Percentiles rank a stretch among this genome's conserved stretches.
phyloP scores from a whole-genome alignment of 306 rosid genomes.

The Hippophae gyantsensis region DNA sequence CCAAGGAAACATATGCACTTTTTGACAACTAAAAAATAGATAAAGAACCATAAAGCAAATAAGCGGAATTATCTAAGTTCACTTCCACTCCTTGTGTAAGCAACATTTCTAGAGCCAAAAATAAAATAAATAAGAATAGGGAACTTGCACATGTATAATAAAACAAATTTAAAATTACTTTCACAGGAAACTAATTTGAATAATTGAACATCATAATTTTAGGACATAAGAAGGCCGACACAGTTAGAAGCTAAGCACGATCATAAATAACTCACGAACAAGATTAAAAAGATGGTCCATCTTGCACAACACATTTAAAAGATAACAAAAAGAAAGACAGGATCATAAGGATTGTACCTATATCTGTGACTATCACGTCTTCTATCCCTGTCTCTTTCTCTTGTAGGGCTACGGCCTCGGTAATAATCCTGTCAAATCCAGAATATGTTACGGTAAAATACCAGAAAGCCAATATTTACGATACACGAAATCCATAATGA shows the following conservation, averaged over 20 bases:
- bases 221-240: too few relatives aligned
- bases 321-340: conserved; percentile 4
- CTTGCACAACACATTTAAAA: background rate
- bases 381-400: conserved; percentile 86
- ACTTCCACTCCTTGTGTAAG: background rate
- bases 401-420: conserved; percentile 79
- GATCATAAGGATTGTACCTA: conserved; percentile 37
- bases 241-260: too few relatives aligned
- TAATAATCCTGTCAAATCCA: conserved; percentile 43
- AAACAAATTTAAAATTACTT: too few relatives aligned
- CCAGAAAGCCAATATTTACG: conserved; percentile 10
- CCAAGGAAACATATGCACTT: background rate
- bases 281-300: background rate
- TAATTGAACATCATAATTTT: too few relatives aligned
- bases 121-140: too few relatives aligned
- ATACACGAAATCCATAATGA: background rate
- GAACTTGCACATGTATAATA: too few relatives aligned
- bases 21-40: background rate
- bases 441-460: background rate
- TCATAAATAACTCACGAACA: too few relatives aligned
- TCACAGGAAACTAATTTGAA: too few relatives aligned
- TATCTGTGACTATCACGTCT: conserved; percentile 84
- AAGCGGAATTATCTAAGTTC: background rate
- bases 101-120: too few relatives aligned
- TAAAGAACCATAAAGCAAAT: background rate